A percentile compares a stretch with the other conserved stretches of the same genome.
Evolutionary conservation across 2,329 filamentous ascomycete species (phyloP).

Genomic region (Colletotrichum simmondsii): DNA sequence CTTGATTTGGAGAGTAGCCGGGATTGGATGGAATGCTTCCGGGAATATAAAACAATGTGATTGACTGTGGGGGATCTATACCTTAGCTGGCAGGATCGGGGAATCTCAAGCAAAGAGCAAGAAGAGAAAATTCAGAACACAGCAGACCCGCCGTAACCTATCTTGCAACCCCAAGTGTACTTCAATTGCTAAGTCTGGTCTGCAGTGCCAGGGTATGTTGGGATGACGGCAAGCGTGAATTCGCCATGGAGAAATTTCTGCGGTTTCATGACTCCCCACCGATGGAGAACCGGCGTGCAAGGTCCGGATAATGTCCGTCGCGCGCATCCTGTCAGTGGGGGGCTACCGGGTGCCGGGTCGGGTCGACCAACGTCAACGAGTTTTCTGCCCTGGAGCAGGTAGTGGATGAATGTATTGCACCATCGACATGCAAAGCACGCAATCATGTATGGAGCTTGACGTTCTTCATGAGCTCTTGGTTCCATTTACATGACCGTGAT

Average conservation of each 20-base stretch:
- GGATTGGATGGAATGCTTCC: background rate
- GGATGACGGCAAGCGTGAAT: constrained; percentile 14
- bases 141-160: constrained; percentile 6
- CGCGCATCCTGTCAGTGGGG: background rate
- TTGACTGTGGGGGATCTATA: constrained; percentile 3
- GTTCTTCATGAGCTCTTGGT: too few species aligned
- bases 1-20: background rate
- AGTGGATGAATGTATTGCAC: background rate
- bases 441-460: background rate
- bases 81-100: background rate
- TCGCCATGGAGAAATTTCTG: background rate
- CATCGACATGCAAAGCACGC: constrained; percentile 17
- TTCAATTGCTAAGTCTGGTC: background rate
- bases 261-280: constrained; percentile 3
- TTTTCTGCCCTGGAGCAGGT: background rate
- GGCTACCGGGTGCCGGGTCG: constrained; percentile 18
- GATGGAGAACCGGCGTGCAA: constrained; percentile 11
- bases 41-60: background rate
- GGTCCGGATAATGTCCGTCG: constrained; percentile 8
- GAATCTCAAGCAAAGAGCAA: background rate
- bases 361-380: background rate
- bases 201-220: constrained; percentile 4
- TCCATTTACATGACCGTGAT: too few species aligned
- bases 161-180: background rate
- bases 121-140: background rate